phyloP scores from a whole-genome alignment of 805 yeast species.

The Myxozyma neglecta region DNA sequence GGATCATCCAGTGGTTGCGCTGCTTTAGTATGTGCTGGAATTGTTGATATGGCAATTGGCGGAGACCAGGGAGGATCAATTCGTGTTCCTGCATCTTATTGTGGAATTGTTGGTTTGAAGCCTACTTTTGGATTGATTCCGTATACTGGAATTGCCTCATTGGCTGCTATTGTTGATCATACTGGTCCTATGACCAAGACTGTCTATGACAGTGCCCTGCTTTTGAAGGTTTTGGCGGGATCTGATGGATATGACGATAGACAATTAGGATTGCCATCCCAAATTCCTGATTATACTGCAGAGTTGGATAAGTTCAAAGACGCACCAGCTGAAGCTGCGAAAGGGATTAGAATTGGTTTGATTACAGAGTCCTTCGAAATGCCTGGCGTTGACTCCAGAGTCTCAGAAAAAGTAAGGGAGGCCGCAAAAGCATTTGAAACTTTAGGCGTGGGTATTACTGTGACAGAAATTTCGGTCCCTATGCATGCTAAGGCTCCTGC shows the following conservation, averaged over 20 bases:
- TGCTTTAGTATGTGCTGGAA: constrained; percentile 51
- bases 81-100: constrained; percentile 50
- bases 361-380: constrained; percentile 43
- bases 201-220: constrained; percentile 41
- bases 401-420: constrained; percentile 36
- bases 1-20: constrained; percentile 60
- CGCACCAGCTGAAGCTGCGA: constrained; percentile 32
- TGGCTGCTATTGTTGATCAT: constrained; percentile 43
- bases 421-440: constrained; percentile 39
- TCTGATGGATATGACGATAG: constrained; percentile 43
- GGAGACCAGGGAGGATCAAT: constrained; percentile 57
- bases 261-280: constrained; percentile 36
- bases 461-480: constrained; percentile 43
- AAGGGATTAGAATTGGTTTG: constrained; percentile 42
- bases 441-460: constrained; percentile 43
- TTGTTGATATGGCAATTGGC: constrained; percentile 49
- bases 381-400: constrained; percentile 39
- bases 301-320: constrained; percentile 9
- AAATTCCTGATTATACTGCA: constrained; percentile 33
- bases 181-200: constrained; percentile 45
- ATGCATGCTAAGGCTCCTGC: constrained; percentile 43
- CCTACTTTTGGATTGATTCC: constrained; percentile 51
- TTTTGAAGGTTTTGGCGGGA: constrained; percentile 43
- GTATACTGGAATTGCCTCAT: constrained; percentile 42
- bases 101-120: constrained; percentile 47